A percentile compares a stretch with the other conserved stretches of the same genome.
Evolutionary conservation across 495 filamentous ascomycete genomes (phyloP).

Genomic region (Lindgomyces ingoldianus): DNA sequence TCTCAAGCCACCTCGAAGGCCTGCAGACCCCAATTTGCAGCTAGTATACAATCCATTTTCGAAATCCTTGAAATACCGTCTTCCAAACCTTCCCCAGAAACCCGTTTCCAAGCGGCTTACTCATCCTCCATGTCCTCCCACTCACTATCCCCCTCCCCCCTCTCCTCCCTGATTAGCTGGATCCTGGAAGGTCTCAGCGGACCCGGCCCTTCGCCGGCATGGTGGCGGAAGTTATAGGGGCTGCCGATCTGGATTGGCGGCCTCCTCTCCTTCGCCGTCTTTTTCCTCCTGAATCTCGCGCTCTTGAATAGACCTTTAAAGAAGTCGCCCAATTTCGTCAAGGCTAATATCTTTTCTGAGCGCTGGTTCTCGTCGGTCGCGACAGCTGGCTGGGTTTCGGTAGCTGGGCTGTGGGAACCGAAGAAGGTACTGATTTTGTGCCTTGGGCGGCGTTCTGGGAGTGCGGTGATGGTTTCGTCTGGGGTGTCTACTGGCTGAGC

Average conservation of each 20-base stretch:
- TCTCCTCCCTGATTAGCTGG: neutral
- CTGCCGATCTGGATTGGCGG: neutral
- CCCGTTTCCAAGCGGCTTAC: neutral
- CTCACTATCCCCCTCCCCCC: neutral
- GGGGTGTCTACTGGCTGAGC: neutral
- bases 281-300: neutral
- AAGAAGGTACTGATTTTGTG: neutral
- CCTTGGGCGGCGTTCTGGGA: neutral
- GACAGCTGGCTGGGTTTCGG: neutral
- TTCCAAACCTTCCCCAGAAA: neutral
- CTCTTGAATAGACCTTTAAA: slow-evolving; percentile 1
- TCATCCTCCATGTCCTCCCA: neutral
- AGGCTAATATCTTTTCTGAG: no score
- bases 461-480: slow-evolving; percentile 15
- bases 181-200: neutral
- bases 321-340: neutral
- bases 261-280: neutral
- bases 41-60: neutral
- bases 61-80: neutral
- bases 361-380: neutral
- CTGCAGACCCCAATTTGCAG: no score
- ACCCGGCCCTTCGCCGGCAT: neutral
- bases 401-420: neutral
- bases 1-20: no score
- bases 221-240: slow-evolving; percentile 4